These are phyloP conservation scores for Spathaspora boniae DNA, from an alignment of 805 yeast genomes.

Conservation along the genomic window DNA sequence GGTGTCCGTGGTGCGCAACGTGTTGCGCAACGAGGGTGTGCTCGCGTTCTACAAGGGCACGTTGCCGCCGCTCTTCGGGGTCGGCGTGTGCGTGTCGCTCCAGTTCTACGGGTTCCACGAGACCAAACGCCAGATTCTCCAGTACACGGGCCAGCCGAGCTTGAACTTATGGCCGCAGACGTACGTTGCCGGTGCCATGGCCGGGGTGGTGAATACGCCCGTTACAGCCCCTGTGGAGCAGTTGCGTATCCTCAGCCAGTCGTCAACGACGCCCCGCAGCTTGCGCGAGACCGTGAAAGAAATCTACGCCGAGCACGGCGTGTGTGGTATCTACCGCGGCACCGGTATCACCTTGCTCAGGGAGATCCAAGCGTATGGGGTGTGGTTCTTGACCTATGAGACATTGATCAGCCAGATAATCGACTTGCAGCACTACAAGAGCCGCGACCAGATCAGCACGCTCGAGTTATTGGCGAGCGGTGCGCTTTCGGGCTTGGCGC, in stretches of 20 bases:
- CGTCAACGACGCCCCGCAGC: conserved; percentile 30
- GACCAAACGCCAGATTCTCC: conserved; percentile 54
- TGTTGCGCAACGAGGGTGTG: conserved; percentile 38
- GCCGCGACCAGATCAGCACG: conserved; percentile 49
- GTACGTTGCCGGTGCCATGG: conserved; percentile 60
- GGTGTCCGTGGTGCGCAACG: conserved; percentile 29
- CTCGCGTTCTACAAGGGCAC: conserved; percentile 46
- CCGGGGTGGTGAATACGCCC: conserved; percentile 64
- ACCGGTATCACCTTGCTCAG: conserved; percentile 49
- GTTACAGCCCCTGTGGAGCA: conserved; percentile 67
- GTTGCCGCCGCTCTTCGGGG: conserved; percentile 42
- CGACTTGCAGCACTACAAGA: conserved; percentile 27
- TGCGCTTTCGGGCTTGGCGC: conserved; percentile 64
- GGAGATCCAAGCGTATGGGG: conserved; percentile 72
- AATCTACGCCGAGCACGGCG: conserved; percentile 43
- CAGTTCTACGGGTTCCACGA: conserved; percentile 74
- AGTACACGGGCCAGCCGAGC: conserved; percentile 19
- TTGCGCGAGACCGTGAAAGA: conserved; percentile 35
- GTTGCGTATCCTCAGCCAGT: conserved; percentile 57
- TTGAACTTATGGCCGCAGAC: conserved; percentile 54
- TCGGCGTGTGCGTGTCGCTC: conserved; percentile 61
- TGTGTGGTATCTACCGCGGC: conserved; percentile 54
- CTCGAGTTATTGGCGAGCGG: conserved; percentile 56
- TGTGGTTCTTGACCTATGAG: conserved; percentile 70
- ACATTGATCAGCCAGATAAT: conserved; percentile 43